Base-by-base conservation (phyloP, 2,329 filamentous ascomycete genomes). In the Dryadomyces quercus-mongolicae region DNA sequence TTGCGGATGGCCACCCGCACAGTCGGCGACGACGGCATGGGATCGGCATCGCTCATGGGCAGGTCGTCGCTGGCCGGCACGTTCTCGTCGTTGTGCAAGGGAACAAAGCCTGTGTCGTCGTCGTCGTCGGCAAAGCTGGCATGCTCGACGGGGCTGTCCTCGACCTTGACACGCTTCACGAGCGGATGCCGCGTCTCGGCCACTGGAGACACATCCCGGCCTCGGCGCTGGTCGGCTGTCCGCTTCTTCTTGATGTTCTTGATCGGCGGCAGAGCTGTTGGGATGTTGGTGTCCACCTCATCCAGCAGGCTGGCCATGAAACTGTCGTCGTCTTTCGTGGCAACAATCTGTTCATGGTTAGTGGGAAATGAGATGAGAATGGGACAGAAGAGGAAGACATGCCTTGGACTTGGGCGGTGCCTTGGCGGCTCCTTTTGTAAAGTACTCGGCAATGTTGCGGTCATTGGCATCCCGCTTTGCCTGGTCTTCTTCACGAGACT, bases 361-460 rank as follows among this genome's bases (percentile, higher is more conserved):
- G 20, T 10, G n/a, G n/a, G n/a, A n/a, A 15, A 20, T 44, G 18
- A 36, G 9, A 40, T 25, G 13, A 43, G 7, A 10, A n/a, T 38
- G 43, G 5, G 16, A 5, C 9, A 16, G 10, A 25, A 42, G 9
- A 54, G 2, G 12, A 2, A 25, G 2, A 38, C 49, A 5, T n/a
- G 91, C 89, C 78, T 95, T 97, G 18, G 86, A 77, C 66, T 96
- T 97, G 15, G 84, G 74, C 55, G 83, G 84, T 51, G 77, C 69
- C 60, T 78, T 77, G 56, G 74, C 74, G 38, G 81, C 78, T 54
- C 88, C 89, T 62, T 86, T 87, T 61, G 80, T 92, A 67, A 98
- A 97, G 70, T 94, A 98, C 63, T 94, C 92, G 69, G 85, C 90
- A 66, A 98, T 97, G 62, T 90, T 86, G 64, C 87, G 86, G 68